These are phyloP conservation scores for Withania somnifera DNA, from an alignment of 305 asterid species.

Conservation along the genomic window DNA sequence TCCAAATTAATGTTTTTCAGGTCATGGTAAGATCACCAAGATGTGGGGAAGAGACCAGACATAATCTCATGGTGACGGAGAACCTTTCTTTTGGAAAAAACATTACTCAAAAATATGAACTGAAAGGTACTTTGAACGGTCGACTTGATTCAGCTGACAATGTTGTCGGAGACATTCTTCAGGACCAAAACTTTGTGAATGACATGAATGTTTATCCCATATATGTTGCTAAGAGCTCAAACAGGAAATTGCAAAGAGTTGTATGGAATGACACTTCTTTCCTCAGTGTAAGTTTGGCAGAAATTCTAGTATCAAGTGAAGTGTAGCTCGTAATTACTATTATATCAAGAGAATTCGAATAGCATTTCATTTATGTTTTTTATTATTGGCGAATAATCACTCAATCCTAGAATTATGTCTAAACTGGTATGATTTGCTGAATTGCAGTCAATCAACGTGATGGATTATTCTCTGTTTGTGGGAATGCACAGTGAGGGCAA, in stretches of 20 bases:
- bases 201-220: conserved; percentile 85
- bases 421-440: background rate
- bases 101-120: conserved; percentile 64
- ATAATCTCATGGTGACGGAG: conserved; percentile 90
- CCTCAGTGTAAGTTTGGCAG: conserved; percentile 53
- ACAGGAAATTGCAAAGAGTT: conserved; percentile 74
- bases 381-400: background rate
- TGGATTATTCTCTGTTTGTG: conserved; percentile 93
- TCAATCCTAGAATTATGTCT: background rate
- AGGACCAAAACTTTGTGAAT: conserved; percentile 88
- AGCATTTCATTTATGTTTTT: background rate
- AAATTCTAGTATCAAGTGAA: background rate
- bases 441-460: conserved; percentile 68
- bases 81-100: conserved; percentile 76
- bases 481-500: conserved; percentile 62
- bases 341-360: background rate
- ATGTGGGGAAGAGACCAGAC: conserved; percentile 62
- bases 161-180: conserved; percentile 60
- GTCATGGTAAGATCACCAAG: conserved; percentile 42
- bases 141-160: conserved; percentile 45
- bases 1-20: conserved; percentile 18
- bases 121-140: conserved; percentile 85
- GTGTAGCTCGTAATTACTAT: background rate
- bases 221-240: conserved; percentile 61
- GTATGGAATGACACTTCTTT: conserved; percentile 80